Evolutionary conservation across 2,329 filamentous ascomycete species (phyloP), one percentile per base, ranked within the genome.

Genomic region (Hypoxylon sp.): DNA sequence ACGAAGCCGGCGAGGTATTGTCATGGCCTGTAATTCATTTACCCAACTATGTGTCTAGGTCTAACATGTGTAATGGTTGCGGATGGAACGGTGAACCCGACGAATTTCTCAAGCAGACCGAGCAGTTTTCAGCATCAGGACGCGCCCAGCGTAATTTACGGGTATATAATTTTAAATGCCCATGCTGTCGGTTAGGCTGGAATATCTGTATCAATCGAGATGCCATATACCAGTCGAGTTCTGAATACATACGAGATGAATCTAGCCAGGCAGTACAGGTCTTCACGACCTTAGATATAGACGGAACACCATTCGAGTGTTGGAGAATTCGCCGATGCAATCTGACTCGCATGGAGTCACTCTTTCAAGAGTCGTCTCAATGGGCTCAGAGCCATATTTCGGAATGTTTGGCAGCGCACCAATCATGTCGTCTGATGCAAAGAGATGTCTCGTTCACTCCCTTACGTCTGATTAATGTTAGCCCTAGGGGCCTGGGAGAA

Each of bases 401-500:
- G 0, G 22, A 44, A 26, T 67, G 64, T 19, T 14, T 53, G 10
- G 22, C 54, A n/a, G 48, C 14, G 3, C 57, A 66, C 31, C 1
- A n/a, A 9, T 1, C 33, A 26, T 66, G 63, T 33, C 52, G 50
- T 17, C 39, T 3, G 13, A 1, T 6, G 5, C 3, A 14, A n/a
- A 8, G 24, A 39, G 26, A 37, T 5, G n/a, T 1, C 13, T 19
- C 52, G 3, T 62, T 58, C n/a, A 42, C 14, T 4, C 64, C 59
- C 2, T 24, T 50, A 4, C 52, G 64, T 9, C 33, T 63, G 1
- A 59, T 67, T 11, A 67, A 59, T 29, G 53, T 67, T 4, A 17
- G 31, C 6, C 3, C 14, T 37, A 3, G 22, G 31, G 26, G 26
- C 6, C 33, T 66, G 33, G 50, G 46, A 5, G 17, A 31, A 10